Evolutionary conservation across 768 basidiomycete genomes (phyloP), one percentile per base, ranked within the genome.

Genomic region (Boletus edulis): DNA sequence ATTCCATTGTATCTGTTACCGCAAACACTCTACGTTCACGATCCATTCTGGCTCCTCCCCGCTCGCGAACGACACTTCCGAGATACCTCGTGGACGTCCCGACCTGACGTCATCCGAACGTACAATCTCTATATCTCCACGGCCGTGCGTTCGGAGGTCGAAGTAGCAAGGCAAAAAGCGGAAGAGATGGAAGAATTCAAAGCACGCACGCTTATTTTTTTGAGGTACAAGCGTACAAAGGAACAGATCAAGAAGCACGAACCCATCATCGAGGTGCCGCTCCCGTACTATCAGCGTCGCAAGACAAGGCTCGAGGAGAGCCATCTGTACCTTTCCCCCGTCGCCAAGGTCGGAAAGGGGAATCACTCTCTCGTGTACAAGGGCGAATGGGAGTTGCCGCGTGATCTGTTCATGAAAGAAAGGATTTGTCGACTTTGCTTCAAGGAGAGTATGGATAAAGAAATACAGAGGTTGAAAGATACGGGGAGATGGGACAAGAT

Each of bases 361-460:
- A 61, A 81, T 59, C 85, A 86, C 61, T 85, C 85, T 0, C 46
- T 66, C 34, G 80, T 82, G 0, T 79, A 81, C 59, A 61, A 71
- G 40, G 81, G 76, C 8, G 78, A 81, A 50, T 78, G 78, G 72
- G 80, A 81, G 40, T 59, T 86, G 2, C 83, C 84, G 3, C 74
- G 76, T 1, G 66, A 70, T 15, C 17, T 76, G 7, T 67, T 81
- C 6, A 48, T 69, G 8, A 67, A 64, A 3, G 68, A 71, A 2
- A 55, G 62, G 1, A 22, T 81, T 2, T 82, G 81, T 64, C 31
- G 46, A 0, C 9, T 52, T 9, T 83, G 82, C 44, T 67, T 78
- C 27, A 37, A 63, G 14, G 68, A 70, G 5, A 71, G 73, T 14
- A 55, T 67, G 18, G 43, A 60, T 9, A 60, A 62, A 38, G 64